phyloP scores from a whole-genome alignment of 2,329 filamentous ascomycete genomes.

The Fusarium lyarnte region DNA sequence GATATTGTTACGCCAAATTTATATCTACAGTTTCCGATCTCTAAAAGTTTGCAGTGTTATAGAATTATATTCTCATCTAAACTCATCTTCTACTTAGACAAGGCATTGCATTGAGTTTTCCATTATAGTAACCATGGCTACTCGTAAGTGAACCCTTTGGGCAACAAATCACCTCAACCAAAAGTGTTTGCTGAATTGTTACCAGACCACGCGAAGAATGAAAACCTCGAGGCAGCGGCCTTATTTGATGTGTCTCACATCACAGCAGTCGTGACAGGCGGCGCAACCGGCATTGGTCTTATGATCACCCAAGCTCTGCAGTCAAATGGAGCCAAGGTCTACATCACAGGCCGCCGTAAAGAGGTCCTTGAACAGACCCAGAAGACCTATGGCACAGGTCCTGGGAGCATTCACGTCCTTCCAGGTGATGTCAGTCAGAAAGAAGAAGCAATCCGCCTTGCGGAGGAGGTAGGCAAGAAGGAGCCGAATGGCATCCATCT shows the following conservation, averaged over 20 bases:
- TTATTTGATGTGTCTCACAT: conserved; percentile 9
- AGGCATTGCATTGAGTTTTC: accelerated
- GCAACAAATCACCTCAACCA: accelerated
- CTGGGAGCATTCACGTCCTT: background rate
- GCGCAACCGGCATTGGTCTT: background rate
- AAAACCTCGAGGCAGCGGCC: background rate
- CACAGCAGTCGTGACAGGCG: background rate
- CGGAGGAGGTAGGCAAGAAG: background rate
- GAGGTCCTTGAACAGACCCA: background rate
- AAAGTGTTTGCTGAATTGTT: accelerated
- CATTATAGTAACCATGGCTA: background rate
- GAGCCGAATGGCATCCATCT: background rate
- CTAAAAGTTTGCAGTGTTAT: accelerated
- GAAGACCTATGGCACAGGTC: background rate
- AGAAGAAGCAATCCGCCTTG: background rate
- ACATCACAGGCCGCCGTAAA: conserved; percentile 2
- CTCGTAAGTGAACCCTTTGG: accelerated
- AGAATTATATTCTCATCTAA: accelerated
- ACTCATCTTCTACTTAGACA: accelerated
- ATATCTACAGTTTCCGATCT: accelerated
- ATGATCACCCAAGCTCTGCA: conserved; percentile 3
- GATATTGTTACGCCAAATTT: accelerated
- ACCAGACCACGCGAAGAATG: background rate
- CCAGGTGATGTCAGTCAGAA: conserved; percentile 3
- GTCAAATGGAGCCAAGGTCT: conserved; percentile 7